Conservation (phyloP, 805 yeast species). For the Starmerella davenportii region DNA sequence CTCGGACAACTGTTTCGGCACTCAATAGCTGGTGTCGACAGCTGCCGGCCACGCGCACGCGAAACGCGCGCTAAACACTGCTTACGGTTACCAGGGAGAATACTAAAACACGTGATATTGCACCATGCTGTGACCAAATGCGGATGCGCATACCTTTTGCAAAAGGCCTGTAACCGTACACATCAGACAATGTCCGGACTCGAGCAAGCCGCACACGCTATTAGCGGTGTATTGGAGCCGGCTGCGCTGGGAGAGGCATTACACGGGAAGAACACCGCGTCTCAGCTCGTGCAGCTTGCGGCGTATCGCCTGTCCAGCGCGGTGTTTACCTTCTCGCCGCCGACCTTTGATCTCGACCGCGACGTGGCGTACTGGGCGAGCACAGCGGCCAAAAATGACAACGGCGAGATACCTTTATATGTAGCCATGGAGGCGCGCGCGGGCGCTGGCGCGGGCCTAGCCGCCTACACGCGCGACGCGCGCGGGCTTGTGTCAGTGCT, state of each 20-base stretch:
- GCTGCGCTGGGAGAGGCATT: constrained; percentile 3
- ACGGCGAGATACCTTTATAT: constrained; percentile 42
- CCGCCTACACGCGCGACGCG: constrained; percentile 36
- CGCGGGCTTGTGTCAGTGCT: constrained; percentile 28
- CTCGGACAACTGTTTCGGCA: too few relatives aligned
- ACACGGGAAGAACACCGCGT: constrained; percentile 8
- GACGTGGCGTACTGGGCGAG: constrained; percentile 43
- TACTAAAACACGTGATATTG: neutral
- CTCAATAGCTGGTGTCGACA: too few relatives aligned
- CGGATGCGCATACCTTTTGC: too few relatives aligned
- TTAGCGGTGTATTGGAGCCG: constrained; percentile 8
- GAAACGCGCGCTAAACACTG: too few relatives aligned
- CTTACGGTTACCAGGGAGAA: too few relatives aligned
- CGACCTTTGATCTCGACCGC: constrained; percentile 41
- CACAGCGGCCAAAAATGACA: constrained; percentile 29
- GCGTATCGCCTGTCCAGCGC: constrained; percentile 22
- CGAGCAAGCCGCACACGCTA: too few relatives aligned
- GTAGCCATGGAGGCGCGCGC: constrained; percentile 47
- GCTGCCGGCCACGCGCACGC: too few relatives aligned
- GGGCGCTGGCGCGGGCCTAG: constrained; percentile 65
- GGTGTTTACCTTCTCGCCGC: constrained; percentile 46
- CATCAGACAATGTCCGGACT: too few relatives aligned
- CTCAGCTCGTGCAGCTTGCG: constrained; percentile 19
- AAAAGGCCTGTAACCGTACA: too few relatives aligned
- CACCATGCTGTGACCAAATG: neutral